A percentile compares a stretch with the other conserved stretches of the same genome.
Evolutionary conservation across 805 yeast genomes (phyloP).

Genomic region (Clavispora asparagi): DNA sequence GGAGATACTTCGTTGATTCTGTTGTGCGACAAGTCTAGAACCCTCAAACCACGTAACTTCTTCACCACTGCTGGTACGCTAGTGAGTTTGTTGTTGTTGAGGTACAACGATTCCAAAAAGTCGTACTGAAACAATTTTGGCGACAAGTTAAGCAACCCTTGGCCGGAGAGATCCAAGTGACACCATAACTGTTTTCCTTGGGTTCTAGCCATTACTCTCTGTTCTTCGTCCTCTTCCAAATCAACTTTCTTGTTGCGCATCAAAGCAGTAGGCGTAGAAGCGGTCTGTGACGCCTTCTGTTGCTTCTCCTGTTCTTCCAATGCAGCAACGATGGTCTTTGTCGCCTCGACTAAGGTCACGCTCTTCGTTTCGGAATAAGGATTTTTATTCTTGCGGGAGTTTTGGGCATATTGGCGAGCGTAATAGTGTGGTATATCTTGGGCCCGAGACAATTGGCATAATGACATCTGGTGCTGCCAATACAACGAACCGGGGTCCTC

Average conservation of each 20-base stretch:
- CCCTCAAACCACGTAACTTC: conserved; percentile 65
- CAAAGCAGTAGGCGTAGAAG: conserved; percentile 25
- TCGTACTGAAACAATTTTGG: conserved; percentile 72
- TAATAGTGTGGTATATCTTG: conserved; percentile 71
- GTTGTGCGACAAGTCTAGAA: conserved; percentile 82
- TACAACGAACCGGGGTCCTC: conserved; percentile 42
- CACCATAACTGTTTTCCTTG: conserved; percentile 87
- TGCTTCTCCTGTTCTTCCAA: conserved; percentile 38
- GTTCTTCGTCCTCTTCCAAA: conserved; percentile 59
- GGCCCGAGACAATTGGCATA: conserved; percentile 62
- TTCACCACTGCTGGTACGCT: conserved; percentile 63
- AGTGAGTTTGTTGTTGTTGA: conserved; percentile 79
- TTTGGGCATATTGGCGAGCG: conserved; percentile 76
- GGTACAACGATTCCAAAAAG: conserved; percentile 79
- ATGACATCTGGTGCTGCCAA: conserved; percentile 79
- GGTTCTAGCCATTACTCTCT: conserved; percentile 53
- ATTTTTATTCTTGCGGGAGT: conserved; percentile 46
- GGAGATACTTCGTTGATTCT: conserved; percentile 65
- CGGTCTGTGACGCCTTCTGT: conserved; percentile 27
- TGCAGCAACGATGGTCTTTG: conserved; percentile 30
- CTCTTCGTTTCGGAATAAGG: conserved; percentile 34
- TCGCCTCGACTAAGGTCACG: conserved; percentile 38
- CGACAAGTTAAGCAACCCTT: conserved; percentile 68
- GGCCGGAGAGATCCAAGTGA: conserved; percentile 87
- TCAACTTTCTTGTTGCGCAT: conserved; percentile 42